A percentile compares a stretch with the other conserved stretches of the same genome.
Conservation (phyloP, 2,329 filamentous ascomycete genomes). For the Penicillium sp. region DNA sequence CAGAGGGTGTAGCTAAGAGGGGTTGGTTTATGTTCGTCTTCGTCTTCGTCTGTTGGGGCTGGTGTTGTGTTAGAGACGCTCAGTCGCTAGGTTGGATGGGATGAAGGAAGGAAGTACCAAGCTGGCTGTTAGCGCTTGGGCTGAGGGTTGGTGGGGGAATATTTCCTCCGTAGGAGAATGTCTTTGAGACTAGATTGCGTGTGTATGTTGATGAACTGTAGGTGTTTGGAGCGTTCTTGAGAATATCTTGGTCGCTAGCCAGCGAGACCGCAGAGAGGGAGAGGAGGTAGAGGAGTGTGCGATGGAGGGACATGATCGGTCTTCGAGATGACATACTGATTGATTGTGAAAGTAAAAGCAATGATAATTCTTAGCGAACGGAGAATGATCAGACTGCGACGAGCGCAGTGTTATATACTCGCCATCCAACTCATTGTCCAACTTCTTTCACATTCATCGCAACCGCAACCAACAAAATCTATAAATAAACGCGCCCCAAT, state of each 20-base stretch:
- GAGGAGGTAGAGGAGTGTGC: neutral
- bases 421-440: neutral
- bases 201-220: neutral
- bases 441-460: neutral
- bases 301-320: neutral
- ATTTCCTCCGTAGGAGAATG: neutral
- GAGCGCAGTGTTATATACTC: neutral
- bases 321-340: neutral
- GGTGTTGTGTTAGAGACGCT: neutral
- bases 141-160: neutral
- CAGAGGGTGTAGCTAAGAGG: neutral
- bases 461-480: neutral
- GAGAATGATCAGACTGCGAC: neutral
- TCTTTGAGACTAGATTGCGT: neutral
- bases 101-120: neutral
- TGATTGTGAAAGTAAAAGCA: neutral
- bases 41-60: neutral
- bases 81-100: neutral
- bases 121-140: neutral
- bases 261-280: neutral
- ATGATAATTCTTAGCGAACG: neutral
- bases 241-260: neutral
- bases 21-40: neutral
- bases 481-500: slow-evolving; percentile 1
- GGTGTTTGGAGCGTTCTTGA: neutral